A percentile compares a stretch with the other conserved stretches of the same genome.
Conservation (phyloP, 192 early-diverging fungal species). For the Coemansia sp. region DNA sequence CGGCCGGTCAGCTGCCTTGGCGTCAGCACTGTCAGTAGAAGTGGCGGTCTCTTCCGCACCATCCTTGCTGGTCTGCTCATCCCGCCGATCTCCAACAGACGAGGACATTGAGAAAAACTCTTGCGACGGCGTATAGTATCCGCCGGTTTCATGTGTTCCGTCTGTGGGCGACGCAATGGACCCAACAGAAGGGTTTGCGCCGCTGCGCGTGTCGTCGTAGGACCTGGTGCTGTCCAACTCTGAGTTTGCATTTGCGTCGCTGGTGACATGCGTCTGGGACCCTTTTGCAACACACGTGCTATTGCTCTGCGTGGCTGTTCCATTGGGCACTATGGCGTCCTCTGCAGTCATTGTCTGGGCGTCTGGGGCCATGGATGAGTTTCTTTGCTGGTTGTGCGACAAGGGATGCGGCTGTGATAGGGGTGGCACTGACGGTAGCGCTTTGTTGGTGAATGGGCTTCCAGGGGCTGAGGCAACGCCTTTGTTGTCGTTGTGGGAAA, state of each 20-base stretch:
- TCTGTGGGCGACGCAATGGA: conserved; percentile 6
- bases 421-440: conserved; percentile 28
- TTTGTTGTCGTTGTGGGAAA: conserved; percentile 34
- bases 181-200: background rate
- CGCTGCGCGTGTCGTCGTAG: background rate
- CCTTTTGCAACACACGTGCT: background rate
- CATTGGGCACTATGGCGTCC: background rate
- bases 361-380: conserved; percentile 7
- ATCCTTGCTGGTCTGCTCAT: conserved; percentile 1
- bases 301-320: background rate
- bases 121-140: conserved; percentile 47
- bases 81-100: conserved; percentile 18
- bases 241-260: background rate
- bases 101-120: conserved; percentile 37
- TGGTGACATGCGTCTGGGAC: background rate
- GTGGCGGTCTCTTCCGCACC: background rate
- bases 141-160: background rate
- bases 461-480: conserved; percentile 12
- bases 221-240: background rate
- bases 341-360: conserved; percentile 7
- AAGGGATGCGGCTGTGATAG: conserved; percentile 5
- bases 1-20: background rate
- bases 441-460: conserved; percentile 38
- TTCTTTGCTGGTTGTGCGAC: conserved; percentile 1
- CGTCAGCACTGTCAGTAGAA: background rate